Conservation (phyloP, 805 yeast species). For the Spathaspora girioi region DNA sequence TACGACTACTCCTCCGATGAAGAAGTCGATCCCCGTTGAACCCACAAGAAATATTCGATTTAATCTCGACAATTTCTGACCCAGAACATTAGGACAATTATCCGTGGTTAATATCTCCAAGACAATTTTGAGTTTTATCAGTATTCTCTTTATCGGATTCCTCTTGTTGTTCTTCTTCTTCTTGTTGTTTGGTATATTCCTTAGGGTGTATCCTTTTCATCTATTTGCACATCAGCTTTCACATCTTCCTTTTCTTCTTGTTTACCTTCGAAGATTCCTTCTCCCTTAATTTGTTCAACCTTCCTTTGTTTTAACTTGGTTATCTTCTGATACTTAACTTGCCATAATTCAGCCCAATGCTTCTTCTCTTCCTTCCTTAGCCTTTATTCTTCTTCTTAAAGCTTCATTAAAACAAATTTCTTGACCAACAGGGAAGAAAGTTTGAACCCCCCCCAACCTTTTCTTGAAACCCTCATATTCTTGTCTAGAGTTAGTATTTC, state of each 20-base stretch:
- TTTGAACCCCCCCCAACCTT: conserved; percentile 81
- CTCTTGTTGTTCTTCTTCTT: conserved; percentile 2
- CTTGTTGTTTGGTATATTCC: too few relatives aligned
- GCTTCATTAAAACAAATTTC: conserved; percentile 94
- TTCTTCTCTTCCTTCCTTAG: conserved; percentile 39
- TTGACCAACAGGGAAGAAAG: conserved; percentile 72
- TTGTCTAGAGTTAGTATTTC: too few relatives aligned
- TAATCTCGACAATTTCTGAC: too few relatives aligned
- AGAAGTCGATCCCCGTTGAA: too few relatives aligned
- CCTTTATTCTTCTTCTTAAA: conserved; percentile 64
- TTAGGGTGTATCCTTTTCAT: not conserved
- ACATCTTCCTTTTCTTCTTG: too few relatives aligned
- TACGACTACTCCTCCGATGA: too few relatives aligned
- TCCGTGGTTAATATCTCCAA: too few relatives aligned
- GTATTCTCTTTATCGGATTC: conserved; percentile 1
- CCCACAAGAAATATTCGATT: too few relatives aligned
- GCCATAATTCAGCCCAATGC: conserved; percentile 35
- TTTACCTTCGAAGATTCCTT: too few relatives aligned
- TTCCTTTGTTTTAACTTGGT: conserved; percentile 2
- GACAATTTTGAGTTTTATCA: too few relatives aligned
- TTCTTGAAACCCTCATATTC: conserved; percentile 73
- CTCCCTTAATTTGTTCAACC: conserved; percentile 3
- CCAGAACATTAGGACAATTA: too few relatives aligned
- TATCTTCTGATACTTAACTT: conserved; percentile 17
- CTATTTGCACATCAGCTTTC: not conserved